Conservation (phyloP, 176 grass and related monocot species). For the Triticum aestivum region IWGSC_CS_RefSeq_v2.1 NC_057813.1:599962357-599962856, state of each 20-base stretch:
- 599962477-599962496: constrained; percentile 17
- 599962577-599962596: background rate
- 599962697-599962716: constrained; percentile 28
- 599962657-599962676: background rate
- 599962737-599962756: constrained; percentile 13
- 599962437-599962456: constrained; percentile 28
- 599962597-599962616: background rate
- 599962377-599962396: constrained; percentile 1
- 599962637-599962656: constrained; percentile 23
- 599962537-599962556: too few relatives aligned
- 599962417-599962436: background rate
- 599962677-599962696: constrained; percentile 25
- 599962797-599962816: background rate
- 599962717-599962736: background rate
- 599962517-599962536: constrained; percentile 12
- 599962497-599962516: constrained; percentile 39
- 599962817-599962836: constrained; percentile 14
- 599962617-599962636: constrained; percentile 18
- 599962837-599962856: background rate
- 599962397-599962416: constrained; percentile 20
- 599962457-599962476: constrained; percentile 23
- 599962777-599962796: constrained; percentile 40
- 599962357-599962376: background rate
- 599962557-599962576: background rate
- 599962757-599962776: constrained; percentile 27